A percentile compares a stretch with the other conserved stretches of the same genome.
Evolutionary conservation across 129 eudicot genomes (phyloP).

Genomic region (Arctium lappa): DNA sequence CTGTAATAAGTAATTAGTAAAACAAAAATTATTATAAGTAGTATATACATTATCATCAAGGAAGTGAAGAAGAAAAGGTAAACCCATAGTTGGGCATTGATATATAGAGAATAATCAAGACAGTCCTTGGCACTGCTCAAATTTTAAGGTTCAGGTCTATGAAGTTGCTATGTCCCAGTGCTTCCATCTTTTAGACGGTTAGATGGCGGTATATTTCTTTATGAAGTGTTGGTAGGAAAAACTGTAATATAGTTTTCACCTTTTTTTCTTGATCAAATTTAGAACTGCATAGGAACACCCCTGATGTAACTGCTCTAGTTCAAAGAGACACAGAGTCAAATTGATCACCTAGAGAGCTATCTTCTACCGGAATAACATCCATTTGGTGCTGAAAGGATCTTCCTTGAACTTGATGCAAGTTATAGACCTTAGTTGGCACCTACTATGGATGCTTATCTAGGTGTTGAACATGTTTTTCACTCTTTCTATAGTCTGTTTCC

Average conservation of each 20-base stretch:
- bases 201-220: neutral
- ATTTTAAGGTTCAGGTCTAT: neutral
- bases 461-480: no score
- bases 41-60: neutral
- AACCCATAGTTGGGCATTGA: neutral
- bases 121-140: neutral
- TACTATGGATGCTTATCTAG: no score
- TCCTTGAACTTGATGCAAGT: no score
- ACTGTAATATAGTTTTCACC: neutral
- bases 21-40: neutral
- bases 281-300: neutral
- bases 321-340: no score
- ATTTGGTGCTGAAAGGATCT: no score
- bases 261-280: neutral
- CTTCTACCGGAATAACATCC: no score
- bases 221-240: neutral
- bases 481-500: neutral
- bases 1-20: neutral
- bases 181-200: neutral
- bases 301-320: neutral
- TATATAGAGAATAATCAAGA: neutral
- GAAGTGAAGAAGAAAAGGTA: neutral
- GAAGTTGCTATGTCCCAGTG: neutral
- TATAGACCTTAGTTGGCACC: no score
- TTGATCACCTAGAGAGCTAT: no score